Evolutionary conservation across 2,329 filamentous ascomycete genomes (phyloP).

Genomic region (Pseudopyrenochaeta lycopersici): DNA sequence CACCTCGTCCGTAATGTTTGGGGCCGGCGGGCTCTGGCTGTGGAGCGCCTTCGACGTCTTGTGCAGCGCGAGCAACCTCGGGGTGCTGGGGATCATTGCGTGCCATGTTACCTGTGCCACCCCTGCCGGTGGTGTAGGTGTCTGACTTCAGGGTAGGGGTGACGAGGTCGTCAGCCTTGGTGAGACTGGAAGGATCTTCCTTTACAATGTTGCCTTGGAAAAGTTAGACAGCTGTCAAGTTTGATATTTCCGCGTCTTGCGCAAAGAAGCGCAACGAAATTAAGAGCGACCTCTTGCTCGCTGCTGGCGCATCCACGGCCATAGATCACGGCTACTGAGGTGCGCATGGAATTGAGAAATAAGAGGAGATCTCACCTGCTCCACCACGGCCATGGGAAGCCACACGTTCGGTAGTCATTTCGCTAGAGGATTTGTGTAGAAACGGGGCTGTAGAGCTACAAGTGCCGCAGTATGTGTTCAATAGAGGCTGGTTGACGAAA

Average conservation of each 20-base stretch:
- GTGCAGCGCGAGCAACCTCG: conserved; percentile 75
- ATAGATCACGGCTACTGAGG: no score
- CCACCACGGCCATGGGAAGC: conserved; percentile 78
- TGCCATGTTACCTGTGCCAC: conserved; percentile 89
- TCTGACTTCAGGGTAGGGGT: conserved; percentile 85
- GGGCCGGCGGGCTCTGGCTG: conserved; percentile 64
- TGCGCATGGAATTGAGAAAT: not conserved
- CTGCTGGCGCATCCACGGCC: no score
- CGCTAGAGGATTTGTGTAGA: conserved; percentile 1
- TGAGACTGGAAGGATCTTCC: conserved; percentile 43
- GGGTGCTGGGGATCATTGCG: conserved; percentile 73
- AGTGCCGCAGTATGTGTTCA: not conserved
- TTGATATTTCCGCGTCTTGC: no score
- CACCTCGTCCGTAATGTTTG: conserved; percentile 76
- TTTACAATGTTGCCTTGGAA: conserved; percentile 58
- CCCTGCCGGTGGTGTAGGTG: conserved; percentile 89
- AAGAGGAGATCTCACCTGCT: conserved; percentile 61
- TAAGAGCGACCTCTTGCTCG: no score
- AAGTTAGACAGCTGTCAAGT: not conserved
- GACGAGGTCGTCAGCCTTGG: conserved; percentile 68
- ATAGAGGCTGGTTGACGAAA: conserved; percentile 3
- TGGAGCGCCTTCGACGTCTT: conserved; percentile 75
- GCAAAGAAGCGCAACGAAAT: no score
- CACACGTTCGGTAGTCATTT: conserved; percentile 39
- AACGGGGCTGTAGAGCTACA: not conserved